Base-by-base conservation (phyloP, 208 protist species). In the Herpetomonas samuelpessoai region DNA sequence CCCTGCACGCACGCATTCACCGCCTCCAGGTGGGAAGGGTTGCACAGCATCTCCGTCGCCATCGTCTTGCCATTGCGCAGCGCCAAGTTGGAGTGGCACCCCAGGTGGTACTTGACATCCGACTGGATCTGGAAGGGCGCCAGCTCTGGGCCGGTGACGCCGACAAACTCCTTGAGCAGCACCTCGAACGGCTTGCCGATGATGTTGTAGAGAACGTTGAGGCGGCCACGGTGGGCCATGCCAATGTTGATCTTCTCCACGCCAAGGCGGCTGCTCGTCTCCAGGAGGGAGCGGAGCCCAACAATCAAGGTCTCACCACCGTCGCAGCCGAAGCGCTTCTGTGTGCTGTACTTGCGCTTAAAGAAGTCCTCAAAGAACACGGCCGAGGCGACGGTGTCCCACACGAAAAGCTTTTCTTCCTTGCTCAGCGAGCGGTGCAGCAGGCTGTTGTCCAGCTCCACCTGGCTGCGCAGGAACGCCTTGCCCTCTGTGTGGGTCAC, bases 31-130 rank as follows among this genome's bases (percentile, higher is more conserved):
- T 99, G 98, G 22, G 97, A 99, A 21, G 98, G 98, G 85, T 99
- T 99, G 52, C 94, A 91, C 51, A 99, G 78, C 54, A 99, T 86
- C 59, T 98, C 98, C 6, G 98, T 81, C 78, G 96, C 62, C 62
- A 99, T 88, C 41, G 75, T 65, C 35, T 95, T 96, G 38, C 93
- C 71, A 71, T 73, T 79, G 24, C 82, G 76, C 18, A 95, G 41
- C 35, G 67, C 51, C 12, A 98, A 61, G 28, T 88, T 68, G 29
- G 79, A 69, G 27, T 68, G 91, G 39, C 78, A 91, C 57, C 98
- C 98, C 14, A 99, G 85, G 74, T 99, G 98, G 81, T 99, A 99
- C 77, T 99, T 99, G 10, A 99, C 98, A 59, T 99, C 98, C 54
- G 97, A 97, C 49, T 95, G 97, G 62, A 99, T 97, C 80, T 98